Evolutionary conservation across 768 basidiomycete genomes (phyloP).

Genomic region (Chiua virens): DNA sequence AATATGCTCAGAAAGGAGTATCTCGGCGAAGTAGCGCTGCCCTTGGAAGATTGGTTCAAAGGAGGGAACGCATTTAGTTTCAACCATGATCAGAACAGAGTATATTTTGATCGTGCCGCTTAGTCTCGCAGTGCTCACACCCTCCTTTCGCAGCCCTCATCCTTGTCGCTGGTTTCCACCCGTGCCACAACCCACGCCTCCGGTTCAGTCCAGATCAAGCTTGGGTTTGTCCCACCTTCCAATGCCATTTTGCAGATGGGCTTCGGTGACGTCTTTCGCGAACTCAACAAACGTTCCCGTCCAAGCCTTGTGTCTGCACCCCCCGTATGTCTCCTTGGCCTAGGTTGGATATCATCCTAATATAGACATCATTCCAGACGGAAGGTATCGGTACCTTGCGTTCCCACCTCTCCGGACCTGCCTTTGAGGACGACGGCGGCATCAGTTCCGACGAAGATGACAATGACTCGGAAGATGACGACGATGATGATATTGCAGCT

Average conservation of each 20-base stretch:
- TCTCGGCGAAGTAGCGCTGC: constrained; percentile 81
- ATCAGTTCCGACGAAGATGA: constrained; percentile 56
- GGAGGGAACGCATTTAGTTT: constrained; percentile 46
- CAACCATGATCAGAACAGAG: constrained; percentile 67
- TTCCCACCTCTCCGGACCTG: constrained; percentile 53
- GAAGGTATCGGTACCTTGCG: constrained; percentile 85
- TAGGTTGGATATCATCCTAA: not conserved
- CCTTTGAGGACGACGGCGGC: constrained; percentile 77
- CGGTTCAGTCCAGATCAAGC: constrained; percentile 58
- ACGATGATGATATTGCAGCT: constrained; percentile 33
- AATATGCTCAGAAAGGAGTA: constrained; percentile 84
- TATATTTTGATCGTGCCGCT: constrained; percentile 34
- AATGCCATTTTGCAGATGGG: constrained; percentile 45
- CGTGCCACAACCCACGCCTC: constrained; percentile 45
- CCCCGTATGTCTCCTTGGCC: constrained; percentile 52
- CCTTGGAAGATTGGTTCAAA: constrained; percentile 80
- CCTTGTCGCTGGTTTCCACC: constrained; percentile 47
- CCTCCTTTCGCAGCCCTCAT: constrained; percentile 40
- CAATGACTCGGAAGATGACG: constrained; percentile 29
- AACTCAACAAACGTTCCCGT: constrained; percentile 62
- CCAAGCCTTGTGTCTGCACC: constrained; percentile 74
- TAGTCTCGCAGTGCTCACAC: not conserved
- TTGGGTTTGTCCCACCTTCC: constrained; percentile 54
- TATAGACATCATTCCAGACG: constrained; percentile 46
- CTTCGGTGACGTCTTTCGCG: constrained; percentile 60